Conservation (phyloP, 257 asterid genomes). For the Solanum bulbocastanum region DNA sequence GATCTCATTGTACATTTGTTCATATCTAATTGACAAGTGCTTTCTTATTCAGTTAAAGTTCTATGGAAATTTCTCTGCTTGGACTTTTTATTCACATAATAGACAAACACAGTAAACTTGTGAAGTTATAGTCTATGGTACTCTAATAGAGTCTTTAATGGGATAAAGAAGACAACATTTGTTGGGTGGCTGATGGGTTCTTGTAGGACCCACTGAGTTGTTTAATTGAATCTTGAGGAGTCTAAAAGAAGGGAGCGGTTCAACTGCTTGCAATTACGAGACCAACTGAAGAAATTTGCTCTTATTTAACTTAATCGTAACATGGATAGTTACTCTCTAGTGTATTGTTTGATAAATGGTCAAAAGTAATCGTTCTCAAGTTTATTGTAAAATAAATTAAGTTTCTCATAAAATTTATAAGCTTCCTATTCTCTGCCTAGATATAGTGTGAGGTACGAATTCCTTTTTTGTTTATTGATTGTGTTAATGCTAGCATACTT, state of each 20-base stretch:
- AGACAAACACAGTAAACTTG: neutral
- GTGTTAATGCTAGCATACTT: neutral
- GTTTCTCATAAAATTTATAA: neutral
- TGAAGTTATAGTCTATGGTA: neutral
- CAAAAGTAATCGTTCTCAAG: neutral
- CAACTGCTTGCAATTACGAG: neutral
- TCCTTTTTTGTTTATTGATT: neutral
- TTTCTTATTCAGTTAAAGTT: neutral
- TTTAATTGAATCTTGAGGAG: neutral
- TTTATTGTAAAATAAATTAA: neutral
- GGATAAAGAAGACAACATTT: neutral
- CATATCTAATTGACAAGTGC: neutral
- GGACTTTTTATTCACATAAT: neutral
- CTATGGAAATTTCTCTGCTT: neutral
- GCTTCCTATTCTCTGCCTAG: neutral
- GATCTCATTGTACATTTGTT: neutral
- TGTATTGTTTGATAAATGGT: neutral
- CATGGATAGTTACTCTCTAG: neutral
- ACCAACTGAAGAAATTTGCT: neutral
- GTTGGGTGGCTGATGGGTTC: neutral
- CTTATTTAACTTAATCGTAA: neutral
- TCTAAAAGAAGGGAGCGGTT: neutral
- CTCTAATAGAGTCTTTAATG: neutral
- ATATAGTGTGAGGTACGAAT: neutral
- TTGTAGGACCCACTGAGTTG: neutral